Base-by-base conservation (phyloP, 768 basidiomycete species). In the Krasilnikovozyma curviuscula region DNA sequence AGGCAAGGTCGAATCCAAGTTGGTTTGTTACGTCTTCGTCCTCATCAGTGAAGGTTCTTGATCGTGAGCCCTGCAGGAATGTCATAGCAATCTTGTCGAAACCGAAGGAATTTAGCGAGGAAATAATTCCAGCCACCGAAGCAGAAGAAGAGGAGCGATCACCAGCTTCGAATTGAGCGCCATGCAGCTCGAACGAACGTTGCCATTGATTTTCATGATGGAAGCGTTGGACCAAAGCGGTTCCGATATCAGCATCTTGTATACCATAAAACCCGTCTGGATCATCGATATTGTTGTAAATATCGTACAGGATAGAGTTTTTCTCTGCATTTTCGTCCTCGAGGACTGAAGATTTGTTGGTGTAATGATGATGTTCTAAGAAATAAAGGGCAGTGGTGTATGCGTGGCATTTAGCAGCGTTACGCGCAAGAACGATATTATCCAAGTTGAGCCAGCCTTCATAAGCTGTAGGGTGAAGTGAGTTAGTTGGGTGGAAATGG, bases 251-350 rank as follows among this genome's bases (percentile, higher is more conserved):
- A 7, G 80, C 77, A 53, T 48, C 43, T 7, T 78, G 71, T 50
- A 97, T 86, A 5, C 86, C 86, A 63, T 98, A 98, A 62, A 98
- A 98, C 1, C 93, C 88, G 57, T 98, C 93, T 0, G 89, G 89
- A 61, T 98, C 93, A 58, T 93, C 89, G 51, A 98, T 86, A 56
- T 86, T 81, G 46, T 78, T 77, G 59, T 97, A 98, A 42, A 97
- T 85, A 42, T 81, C 79, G 66, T 86, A 95, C 19, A 97, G 67
- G 23, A 89, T 70, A 49, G 80, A 38, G 2, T 23, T 50, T 23
- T 23, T 44, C 29, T 42, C 33, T 49, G 80, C 37, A 1, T 23
- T 50, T 23, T 23, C 49, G 31, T 42, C 33, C 21, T 52, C 46
- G 19, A 52, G 50, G n/a, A n/a, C n/a, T n/a, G n/a, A n/a, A n/a